Conservation (phyloP, 495 filamentous ascomycete species). For the Xylaria castorea region DNA sequence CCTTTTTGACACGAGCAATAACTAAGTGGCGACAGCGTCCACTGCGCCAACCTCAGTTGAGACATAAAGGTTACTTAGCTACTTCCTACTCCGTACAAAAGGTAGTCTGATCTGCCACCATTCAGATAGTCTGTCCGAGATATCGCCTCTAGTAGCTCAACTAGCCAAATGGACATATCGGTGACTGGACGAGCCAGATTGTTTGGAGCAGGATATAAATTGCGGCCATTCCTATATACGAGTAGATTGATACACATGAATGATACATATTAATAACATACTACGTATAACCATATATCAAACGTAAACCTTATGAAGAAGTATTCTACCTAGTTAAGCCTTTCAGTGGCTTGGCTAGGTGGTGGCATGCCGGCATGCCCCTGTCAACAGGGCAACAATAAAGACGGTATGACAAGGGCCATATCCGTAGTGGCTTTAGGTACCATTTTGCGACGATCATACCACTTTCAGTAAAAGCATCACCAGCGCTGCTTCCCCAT, state of each 20-base stretch:
- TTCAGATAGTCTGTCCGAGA: background rate
- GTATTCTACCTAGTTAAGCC: background rate
- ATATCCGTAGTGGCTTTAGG: background rate
- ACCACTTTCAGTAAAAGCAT: background rate
- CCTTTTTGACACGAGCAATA: conserved; percentile 11
- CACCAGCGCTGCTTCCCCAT: background rate
- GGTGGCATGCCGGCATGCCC: conserved; percentile 11
- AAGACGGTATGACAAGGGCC: conserved; percentile 18
- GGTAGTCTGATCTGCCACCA: background rate
- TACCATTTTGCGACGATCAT: conserved; percentile 5
- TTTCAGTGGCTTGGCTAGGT: background rate
- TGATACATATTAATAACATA: background rate
- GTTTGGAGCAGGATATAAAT: background rate
- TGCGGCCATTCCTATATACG: background rate
- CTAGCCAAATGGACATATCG: background rate
- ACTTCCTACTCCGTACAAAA: background rate
- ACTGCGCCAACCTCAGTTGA: conserved; percentile 13
- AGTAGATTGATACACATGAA: background rate
- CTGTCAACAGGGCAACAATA: conserved; percentile 26
- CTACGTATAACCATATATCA: background rate
- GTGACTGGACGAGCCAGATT: background rate
- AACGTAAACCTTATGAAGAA: background rate
- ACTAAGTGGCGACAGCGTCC: background rate
- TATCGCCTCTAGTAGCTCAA: background rate
- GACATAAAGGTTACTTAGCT: background rate